These are phyloP conservation scores for Fraxinus ornus DNA, from an alignment of 305 asterid species.

Conservation along the genomic window DNA sequence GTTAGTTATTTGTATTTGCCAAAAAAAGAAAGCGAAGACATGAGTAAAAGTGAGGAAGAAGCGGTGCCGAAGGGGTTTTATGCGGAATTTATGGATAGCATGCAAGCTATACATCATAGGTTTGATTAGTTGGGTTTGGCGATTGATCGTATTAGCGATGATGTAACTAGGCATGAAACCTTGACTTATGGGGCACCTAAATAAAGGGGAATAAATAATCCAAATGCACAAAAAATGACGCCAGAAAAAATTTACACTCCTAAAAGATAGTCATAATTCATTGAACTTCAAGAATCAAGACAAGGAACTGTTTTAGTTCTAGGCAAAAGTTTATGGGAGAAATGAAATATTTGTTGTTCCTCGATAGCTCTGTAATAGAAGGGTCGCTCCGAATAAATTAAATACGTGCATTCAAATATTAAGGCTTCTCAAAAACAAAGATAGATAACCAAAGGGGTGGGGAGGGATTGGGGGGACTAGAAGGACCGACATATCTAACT, in stretches of 20 bases:
- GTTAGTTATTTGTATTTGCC: no score
- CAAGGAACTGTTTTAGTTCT: background rate
- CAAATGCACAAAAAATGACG: background rate
- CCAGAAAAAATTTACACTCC: background rate
- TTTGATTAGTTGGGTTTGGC: background rate
- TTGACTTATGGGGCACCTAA: conserved; percentile 53
- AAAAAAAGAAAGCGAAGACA: no score
- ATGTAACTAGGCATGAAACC: background rate
- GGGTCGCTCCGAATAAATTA: background rate
- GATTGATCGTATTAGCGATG: no score
- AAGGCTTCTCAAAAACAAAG: background rate
- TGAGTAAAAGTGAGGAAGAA: no score
- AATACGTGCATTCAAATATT: background rate
- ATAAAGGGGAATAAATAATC: conserved; percentile 40
- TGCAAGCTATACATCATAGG: background rate
- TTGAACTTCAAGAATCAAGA: conserved; percentile 5
- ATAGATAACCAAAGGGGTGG: background rate
- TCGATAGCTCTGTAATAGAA: background rate
- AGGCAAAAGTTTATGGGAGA: no score
- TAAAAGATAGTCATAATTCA: background rate
- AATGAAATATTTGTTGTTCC: background rate
- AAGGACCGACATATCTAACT: no score
- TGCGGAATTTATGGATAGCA: no score
- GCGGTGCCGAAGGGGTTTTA: no score
- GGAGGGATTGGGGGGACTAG: background rate